These are phyloP conservation scores for Teratosphaeria epicoccoides DNA, from an alignment of 2,329 filamentous ascomycete genomes.

Conservation along the genomic window DNA sequence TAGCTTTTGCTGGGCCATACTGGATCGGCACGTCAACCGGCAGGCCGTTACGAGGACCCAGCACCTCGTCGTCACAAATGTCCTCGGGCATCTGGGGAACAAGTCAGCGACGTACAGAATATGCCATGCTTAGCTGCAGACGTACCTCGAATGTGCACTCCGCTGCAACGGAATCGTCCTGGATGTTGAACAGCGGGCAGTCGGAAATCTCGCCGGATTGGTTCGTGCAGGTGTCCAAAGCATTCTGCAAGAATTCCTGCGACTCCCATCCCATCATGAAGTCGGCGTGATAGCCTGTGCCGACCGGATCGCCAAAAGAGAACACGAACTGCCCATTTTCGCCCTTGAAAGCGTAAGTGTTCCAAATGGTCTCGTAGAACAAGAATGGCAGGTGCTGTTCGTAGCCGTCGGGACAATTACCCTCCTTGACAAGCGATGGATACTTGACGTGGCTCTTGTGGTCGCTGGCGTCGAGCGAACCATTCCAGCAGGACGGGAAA, in stretches of 20 bases:
- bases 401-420: slow-evolving; percentile 61
- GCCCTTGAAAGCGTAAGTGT: slow-evolving; percentile 55
- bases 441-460: slow-evolving; percentile 64
- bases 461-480: slow-evolving; percentile 45
- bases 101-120: not conserved
- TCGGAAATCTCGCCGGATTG: slow-evolving; percentile 57
- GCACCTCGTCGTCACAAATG: slow-evolving; percentile 45
- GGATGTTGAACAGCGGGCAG: slow-evolving; percentile 65
- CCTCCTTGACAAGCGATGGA: slow-evolving; percentile 64
- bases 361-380: slow-evolving; percentile 79
- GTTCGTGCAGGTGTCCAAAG: slow-evolving; percentile 67
- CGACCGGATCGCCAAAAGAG: slow-evolving; percentile 66
- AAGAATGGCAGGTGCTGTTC: slow-evolving; percentile 60
- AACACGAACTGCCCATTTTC: slow-evolving; percentile 61
- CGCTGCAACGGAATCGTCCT: slow-evolving; percentile 43
- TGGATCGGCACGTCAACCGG: slow-evolving; percentile 54
- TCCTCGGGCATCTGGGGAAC: not conserved
- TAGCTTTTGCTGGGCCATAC: slow-evolving; percentile 34
- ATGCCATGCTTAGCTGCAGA: slow-evolving; percentile 30
- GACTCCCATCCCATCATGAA: slow-evolving; percentile 70
- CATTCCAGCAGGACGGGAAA: slow-evolving; percentile 87
- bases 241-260: slow-evolving; percentile 53
- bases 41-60: slow-evolving; percentile 46
- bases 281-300: slow-evolving; percentile 64
- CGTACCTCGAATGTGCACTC: slow-evolving; percentile 56